These are phyloP conservation scores for Iris macrosiphon DNA, from an alignment of 106 monocot species.

Conservation along the genomic window DNA sequence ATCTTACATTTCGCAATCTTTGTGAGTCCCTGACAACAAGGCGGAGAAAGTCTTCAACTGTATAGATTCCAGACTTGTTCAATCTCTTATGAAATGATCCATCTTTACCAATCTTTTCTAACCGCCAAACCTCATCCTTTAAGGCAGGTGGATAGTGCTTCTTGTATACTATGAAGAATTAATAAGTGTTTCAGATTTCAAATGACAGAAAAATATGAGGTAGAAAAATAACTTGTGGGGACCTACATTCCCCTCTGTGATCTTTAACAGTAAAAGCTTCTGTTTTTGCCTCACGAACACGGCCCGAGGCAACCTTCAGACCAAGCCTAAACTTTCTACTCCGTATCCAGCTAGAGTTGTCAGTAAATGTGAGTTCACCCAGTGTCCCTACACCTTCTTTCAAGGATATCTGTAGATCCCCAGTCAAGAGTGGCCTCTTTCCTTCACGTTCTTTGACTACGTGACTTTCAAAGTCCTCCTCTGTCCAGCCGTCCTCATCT, in stretches of 20 bases:
- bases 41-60: constrained; percentile 64
- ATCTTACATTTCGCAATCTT: constrained; percentile 42
- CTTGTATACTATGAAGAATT: constrained; percentile 26
- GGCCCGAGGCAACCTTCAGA: constrained; percentile 23
- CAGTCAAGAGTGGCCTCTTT: constrained; percentile 33
- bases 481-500: constrained; percentile 35
- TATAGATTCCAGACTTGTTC: constrained; percentile 35
- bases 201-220: too few relatives aligned
- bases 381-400: constrained; percentile 37
- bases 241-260: constrained; percentile 54
- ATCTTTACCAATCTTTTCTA: constrained; percentile 68
- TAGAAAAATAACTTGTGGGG: too few relatives aligned
- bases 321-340: constrained; percentile 42
- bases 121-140: constrained; percentile 59
- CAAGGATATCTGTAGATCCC: constrained; percentile 29
- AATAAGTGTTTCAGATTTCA: not conserved
- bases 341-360: constrained; percentile 36
- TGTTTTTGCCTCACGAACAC: constrained; percentile 36
- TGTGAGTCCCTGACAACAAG: constrained; percentile 39
- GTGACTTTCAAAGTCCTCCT: constrained; percentile 37
- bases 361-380: constrained; percentile 34
- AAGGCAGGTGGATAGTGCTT: constrained; percentile 64
- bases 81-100: constrained; percentile 62
- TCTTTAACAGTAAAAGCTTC: constrained; percentile 36
- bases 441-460: constrained; percentile 39